These are phyloP conservation scores for Helotiales sp. DNA, from an alignment of 2,329 filamentous ascomycete species.

Conservation along the genomic window DNA sequence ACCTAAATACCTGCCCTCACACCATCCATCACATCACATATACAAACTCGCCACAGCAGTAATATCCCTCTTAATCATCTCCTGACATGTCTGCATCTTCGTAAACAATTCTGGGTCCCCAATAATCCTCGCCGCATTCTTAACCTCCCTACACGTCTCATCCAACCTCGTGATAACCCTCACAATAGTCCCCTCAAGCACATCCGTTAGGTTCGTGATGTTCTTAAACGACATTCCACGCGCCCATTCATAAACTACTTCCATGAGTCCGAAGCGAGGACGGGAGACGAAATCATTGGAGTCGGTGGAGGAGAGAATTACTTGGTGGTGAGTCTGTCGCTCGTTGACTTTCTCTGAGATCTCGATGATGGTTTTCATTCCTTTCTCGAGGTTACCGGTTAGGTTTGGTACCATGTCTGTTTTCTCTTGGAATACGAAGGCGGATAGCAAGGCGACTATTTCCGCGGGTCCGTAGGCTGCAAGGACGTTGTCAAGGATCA, in stretches of 20 bases:
- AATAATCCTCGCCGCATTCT: conserved; percentile 93
- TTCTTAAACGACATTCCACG: conserved; percentile 97
- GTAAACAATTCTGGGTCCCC: conserved; percentile 89
- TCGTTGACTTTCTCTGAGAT: conserved; percentile 93
- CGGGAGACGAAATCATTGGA: conserved; percentile 87
- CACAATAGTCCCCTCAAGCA: conserved; percentile 96
- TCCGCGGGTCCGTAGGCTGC: conserved; percentile 95
- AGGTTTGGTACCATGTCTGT: conserved; percentile 79
- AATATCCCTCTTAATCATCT: conserved; percentile 96
- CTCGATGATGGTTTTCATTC: conserved; percentile 80
- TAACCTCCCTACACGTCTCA: conserved; percentile 95
- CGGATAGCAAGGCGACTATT: conserved; percentile 89
- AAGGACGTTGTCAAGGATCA: conserved; percentile 94
- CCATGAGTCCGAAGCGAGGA: conserved; percentile 89
- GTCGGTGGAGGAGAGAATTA: conserved; percentile 87
- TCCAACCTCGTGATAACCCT: conserved; percentile 90
- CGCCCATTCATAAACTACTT: conserved; percentile 99
- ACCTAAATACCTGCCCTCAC: no score
- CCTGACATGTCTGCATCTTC: conserved; percentile 97
- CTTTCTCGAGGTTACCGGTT: conserved; percentile 77
- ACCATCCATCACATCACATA: conserved; percentile 69
- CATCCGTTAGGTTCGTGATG: conserved; percentile 93
- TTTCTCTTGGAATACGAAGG: conserved; percentile 98
- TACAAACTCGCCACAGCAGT: conserved; percentile 87
- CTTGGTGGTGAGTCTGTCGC: conserved; percentile 86